Evolutionary conservation across 495 filamentous ascomycete genomes (phyloP), one percentile per base, ranked within the genome.

Genomic region (Podospora bellae-mahoneyi): DNA sequence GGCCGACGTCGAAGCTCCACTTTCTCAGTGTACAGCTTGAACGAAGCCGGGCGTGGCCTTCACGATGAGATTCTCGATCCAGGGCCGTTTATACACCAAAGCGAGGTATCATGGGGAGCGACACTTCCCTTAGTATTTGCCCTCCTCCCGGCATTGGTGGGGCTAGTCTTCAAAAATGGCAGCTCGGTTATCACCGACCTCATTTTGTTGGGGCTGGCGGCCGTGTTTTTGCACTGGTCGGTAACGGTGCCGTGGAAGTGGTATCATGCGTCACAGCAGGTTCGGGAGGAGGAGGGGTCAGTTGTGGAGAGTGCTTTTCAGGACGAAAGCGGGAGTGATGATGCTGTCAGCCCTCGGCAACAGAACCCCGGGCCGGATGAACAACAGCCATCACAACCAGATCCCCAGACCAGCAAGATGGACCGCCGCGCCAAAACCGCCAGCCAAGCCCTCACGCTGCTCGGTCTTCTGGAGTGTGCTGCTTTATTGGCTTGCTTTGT

Each of bases 141-240:
- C 2, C 81, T 97, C 53, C 77, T 99, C 53, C 95, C 95, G 1
- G 93, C 94, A 0, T 69, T 96, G 18, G 94, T 87, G 0, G 95
- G 94, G 0, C 77, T 97, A 56, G 83, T 98, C 65, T 95, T 97
- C 75, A 83, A 89, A 60, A 91, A 96, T 79, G 95, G 95, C 4
- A 88, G 89, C 69, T 84, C 87, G 3, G 83, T 97, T 65, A 85
- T 93, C 48, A 97, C 94, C 2, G 95, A 99, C 73, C 76, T 95
- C 9, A 90, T 93, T 27, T 82, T 98, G 59, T 78, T 99, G 30
- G 85, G 84, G 5, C 73, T 99, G 62, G 90, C 90, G 0, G 90
- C 89, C 0, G 84, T 97, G 5, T 97, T 98, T 71, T 82, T 99
- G 64, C 94, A 98, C 76, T 97, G 93, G 94, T 93, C 91, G 20